These are phyloP conservation scores for Neonectria faginata DNA, from an alignment of 2,329 filamentous ascomycete genomes.

Conservation along the genomic window DNA sequence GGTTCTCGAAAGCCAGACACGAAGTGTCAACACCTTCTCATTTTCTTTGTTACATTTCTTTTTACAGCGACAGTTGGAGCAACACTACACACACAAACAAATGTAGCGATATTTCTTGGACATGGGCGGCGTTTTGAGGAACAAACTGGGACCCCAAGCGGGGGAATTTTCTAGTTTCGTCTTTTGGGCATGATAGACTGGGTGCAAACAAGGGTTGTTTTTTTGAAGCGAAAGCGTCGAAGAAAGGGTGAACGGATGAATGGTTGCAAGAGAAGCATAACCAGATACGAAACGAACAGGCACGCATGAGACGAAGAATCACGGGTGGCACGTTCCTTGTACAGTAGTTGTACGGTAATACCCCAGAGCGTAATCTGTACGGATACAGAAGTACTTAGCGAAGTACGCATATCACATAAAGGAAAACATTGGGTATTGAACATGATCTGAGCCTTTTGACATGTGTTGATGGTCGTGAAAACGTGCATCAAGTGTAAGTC, in stretches of 20 bases:
- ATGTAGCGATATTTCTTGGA: slow-evolving; percentile 26
- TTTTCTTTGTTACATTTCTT: slow-evolving; percentile 11
- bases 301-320: slow-evolving; percentile 17
- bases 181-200: slow-evolving; percentile 38
- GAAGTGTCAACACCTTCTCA: not conserved
- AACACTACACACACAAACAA: slow-evolving; percentile 28
- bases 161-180: slow-evolving; percentile 14
- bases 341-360: slow-evolving; percentile 38
- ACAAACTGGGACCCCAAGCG: slow-evolving; percentile 10
- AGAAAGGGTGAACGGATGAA: slow-evolving; percentile 20
- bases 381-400: slow-evolving; percentile 7
- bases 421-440: slow-evolving; percentile 8
- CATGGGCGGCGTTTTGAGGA: slow-evolving; percentile 37
- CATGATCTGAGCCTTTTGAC: slow-evolving; percentile 11
- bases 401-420: slow-evolving; percentile 6
- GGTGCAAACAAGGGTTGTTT: slow-evolving; percentile 27
- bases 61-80: slow-evolving; percentile 13
- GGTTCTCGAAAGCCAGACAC: slow-evolving; percentile 21
- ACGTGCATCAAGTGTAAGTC: not conserved
- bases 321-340: slow-evolving; percentile 34
- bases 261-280: slow-evolving; percentile 21
- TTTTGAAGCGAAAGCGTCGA: slow-evolving; percentile 17
- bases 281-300: slow-evolving; percentile 30
- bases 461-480: not conserved
- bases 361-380: slow-evolving; percentile 37